phyloP scores from a whole-genome alignment of 2,329 filamentous ascomycete species.

The Microsporum canis region DNA sequence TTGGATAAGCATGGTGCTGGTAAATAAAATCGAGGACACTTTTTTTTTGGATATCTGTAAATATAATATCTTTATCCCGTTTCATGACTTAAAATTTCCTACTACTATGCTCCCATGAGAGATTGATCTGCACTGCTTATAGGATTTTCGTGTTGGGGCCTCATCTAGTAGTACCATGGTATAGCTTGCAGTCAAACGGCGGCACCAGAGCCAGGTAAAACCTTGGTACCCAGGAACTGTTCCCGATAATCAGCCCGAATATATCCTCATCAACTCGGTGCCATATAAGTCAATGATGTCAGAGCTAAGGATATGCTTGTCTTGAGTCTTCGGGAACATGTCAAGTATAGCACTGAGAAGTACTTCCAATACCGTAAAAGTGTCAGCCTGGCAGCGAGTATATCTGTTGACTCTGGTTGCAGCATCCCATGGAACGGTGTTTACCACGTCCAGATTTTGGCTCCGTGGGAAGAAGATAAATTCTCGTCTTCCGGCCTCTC shows the following conservation, averaged over 20 bases:
- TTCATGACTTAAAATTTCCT: not conserved
- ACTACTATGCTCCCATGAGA: not conserved
- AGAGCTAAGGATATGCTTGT: not conserved
- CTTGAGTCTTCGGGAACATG: not conserved
- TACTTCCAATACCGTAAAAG: not conserved
- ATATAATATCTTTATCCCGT: not conserved
- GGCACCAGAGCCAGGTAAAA: not conserved
- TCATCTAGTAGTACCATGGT: not conserved
- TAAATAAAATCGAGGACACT: not conserved
- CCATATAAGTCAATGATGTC: not conserved
- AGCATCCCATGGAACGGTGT: not conserved
- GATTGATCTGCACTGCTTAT: not conserved
- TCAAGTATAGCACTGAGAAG: not conserved
- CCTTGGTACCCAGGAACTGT: not conserved
- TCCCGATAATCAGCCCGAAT: not conserved
- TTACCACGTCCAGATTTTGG: not conserved
- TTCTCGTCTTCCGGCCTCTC: not conserved
- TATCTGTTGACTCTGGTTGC: not conserved
- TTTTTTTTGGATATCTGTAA: not conserved
- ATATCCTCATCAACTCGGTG: not conserved
- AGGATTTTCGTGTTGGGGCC: too few relatives aligned
- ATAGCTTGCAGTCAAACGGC: not conserved
- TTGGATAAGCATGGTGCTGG: not conserved
- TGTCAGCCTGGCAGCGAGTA: not conserved
- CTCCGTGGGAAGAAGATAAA: not conserved